Evolutionary conservation across 192 early-diverging fungal genomes (phyloP), one percentile per base, ranked within the genome.

Genomic region (Jimgerdemannia lactiflua): DNA sequence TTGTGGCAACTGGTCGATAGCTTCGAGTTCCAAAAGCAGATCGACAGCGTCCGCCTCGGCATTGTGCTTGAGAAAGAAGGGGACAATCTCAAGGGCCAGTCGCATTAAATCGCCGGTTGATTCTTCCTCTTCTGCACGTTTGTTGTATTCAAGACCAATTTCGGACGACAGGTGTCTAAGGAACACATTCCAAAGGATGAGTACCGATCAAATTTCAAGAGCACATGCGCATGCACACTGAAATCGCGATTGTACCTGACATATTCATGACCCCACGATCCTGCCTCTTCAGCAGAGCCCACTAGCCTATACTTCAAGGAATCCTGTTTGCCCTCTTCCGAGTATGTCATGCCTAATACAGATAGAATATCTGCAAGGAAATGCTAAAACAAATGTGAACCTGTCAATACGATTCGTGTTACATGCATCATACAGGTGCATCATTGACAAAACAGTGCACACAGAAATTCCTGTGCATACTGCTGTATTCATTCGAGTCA

Each of bases 211-310:
- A 29, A 29, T 29, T 29, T 29, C 29, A 29, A 29, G 29, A 29
- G 29, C 29, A 29, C 29, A 29, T 29, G 29, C n/a, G n/a, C 4
- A 43, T n/a, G 40, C 10, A 11, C n/a, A 11, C 11, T 7, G 43
- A 17, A 3, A 54, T 3, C 3, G 39, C 8, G 20, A 39, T 17
- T 73, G 8, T 84, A 92, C 89, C 96, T 88, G 74, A 98, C 98
- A 80, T 98, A 99, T 92, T 99, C 98, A 75, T 99, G 98, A 19
- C 98, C 98, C 97, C 97, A 99, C 65, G 92, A 94, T 10, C 95
- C 95, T 71, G 94, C 87, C 49, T 89, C 82, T 67, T 92, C 89
- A 54, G 84, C 91, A 6, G 93, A 91, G n/a, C 96, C 96, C 43
- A 94, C 70, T 29, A 97, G 82, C 67, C 97, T 88, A 85, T 95